Conservation (phyloP, 1,284 basidiomycete genomes). For the Sporisorium scitamineum region DNA sequence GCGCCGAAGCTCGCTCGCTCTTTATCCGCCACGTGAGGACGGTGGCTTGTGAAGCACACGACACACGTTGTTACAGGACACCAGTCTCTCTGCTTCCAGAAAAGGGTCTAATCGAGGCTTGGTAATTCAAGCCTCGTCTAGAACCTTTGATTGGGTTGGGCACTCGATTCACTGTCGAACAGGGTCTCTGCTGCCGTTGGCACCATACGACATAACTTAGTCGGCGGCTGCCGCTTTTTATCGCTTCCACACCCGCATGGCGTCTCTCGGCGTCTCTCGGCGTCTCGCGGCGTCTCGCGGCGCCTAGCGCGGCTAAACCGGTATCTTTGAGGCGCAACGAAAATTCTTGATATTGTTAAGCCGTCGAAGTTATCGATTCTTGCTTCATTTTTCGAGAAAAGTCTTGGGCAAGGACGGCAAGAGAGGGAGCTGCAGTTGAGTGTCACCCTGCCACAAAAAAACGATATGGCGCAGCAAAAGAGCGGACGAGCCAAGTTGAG, state of each 20-base stretch:
- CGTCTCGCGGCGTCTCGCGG: too few species aligned
- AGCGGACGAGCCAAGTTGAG: neutral
- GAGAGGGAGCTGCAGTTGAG: neutral
- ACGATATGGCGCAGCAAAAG: neutral
- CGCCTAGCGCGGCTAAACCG: constrained; percentile 6
- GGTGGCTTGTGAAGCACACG: neutral
- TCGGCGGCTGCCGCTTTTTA: neutral
- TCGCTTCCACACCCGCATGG: neutral
- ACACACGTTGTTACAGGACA: neutral
- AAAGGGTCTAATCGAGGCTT: neutral
- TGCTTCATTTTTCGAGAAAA: neutral
- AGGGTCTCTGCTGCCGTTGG: neutral
- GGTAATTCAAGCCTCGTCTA: neutral
- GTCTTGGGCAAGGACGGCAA: neutral
- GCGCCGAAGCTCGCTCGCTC: neutral
- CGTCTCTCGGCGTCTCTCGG: neutral
- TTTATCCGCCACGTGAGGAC: neutral
- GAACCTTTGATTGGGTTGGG: neutral
- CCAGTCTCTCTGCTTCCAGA: neutral
- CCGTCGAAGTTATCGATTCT: neutral
- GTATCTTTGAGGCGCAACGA: constrained; percentile 1
- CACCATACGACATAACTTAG: neutral
- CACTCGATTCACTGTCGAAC: too few species aligned
- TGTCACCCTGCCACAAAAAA: neutral
- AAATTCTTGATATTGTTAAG: neutral